phyloP scores from a whole-genome alignment of 2,329 filamentous ascomycete genomes.

The Talaromyces sp. region DNA sequence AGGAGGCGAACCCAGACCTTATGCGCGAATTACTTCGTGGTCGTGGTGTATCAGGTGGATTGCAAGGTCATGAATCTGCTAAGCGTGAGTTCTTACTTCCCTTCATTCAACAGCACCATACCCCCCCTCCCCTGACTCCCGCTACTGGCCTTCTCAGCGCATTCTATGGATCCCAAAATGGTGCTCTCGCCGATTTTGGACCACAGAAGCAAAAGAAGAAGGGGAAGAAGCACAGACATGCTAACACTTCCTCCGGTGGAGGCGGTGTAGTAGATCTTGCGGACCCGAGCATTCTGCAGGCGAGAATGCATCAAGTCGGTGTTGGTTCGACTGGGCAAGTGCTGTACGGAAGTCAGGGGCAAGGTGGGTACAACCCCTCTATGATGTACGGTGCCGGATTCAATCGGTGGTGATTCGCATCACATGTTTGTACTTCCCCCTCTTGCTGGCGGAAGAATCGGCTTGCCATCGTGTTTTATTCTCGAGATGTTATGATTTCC shows the following conservation, averaged over 20 bases:
- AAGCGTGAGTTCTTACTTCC: constrained; percentile 99
- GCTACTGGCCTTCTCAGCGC: constrained; percentile 85
- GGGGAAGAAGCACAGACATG: constrained; percentile 99
- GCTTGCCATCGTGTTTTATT: constrained; percentile 17
- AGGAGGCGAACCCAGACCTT: constrained; percentile 72
- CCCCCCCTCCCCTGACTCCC: constrained; percentile 85
- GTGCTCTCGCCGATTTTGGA: constrained; percentile 85
- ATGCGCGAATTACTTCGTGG: constrained; percentile 79
- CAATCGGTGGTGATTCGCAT: constrained; percentile 62
- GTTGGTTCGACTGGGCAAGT: constrained; percentile 76
- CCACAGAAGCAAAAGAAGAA: constrained; percentile 98
- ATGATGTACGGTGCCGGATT: constrained; percentile 76
- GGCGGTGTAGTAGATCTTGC: constrained; percentile 99
- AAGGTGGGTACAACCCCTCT: constrained; percentile 85
- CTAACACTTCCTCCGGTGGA: constrained; percentile 99
- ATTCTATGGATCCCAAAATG: constrained; percentile 84
- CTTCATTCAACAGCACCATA: constrained; percentile 85
- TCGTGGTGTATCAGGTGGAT: constrained; percentile 60
- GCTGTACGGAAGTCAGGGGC: constrained; percentile 79
- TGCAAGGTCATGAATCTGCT: constrained; percentile 76
- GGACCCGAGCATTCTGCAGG: constrained; percentile 99
- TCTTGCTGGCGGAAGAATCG: constrained; percentile 18
- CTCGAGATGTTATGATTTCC: constrained; percentile 21
- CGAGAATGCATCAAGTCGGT: constrained; percentile 89
- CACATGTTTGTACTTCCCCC: constrained; percentile 29